These are phyloP conservation scores for Salix viminalis DNA, from an alignment of 345 rosid genomes.

Conservation along the genomic window DNA sequence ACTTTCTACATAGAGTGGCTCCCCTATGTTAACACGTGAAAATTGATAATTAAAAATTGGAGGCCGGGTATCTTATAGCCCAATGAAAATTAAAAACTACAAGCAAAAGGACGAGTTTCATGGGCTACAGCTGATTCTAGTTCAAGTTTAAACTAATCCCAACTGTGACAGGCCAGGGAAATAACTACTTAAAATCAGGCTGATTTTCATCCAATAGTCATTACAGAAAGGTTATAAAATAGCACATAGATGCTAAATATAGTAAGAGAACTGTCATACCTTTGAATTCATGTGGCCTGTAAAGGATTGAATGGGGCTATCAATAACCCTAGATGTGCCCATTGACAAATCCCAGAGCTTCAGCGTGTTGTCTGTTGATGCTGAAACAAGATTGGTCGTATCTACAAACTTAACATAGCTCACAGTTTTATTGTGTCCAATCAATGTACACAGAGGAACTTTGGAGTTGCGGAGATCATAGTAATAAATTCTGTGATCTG, in stretches of 20 bases:
- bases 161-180: not conserved
- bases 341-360: constrained; percentile 95
- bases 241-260: not conserved
- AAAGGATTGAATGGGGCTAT: constrained; percentile 76
- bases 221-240: not conserved
- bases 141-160: not conserved
- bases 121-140: not conserved
- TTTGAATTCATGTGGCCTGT: constrained; percentile 82
- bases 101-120: not conserved
- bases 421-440: constrained; percentile 85
- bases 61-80: no score
- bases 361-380: constrained; percentile 89
- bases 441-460: constrained; percentile 75
- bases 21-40: no score
- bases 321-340: constrained; percentile 61
- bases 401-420: constrained; percentile 90
- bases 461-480: constrained; percentile 82
- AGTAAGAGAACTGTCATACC: constrained; percentile 39
- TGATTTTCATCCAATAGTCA: not conserved
- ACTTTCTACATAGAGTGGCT: no score
- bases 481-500: constrained; percentile 86
- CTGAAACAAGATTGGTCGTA: constrained; percentile 65
- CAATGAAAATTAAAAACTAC: not conserved
- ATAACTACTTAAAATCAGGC: not conserved
- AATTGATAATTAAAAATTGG: no score